These are phyloP conservation scores for Xylaria longipes DNA, from an alignment of 495 filamentous ascomycete genomes.

Conservation along the genomic window DNA sequence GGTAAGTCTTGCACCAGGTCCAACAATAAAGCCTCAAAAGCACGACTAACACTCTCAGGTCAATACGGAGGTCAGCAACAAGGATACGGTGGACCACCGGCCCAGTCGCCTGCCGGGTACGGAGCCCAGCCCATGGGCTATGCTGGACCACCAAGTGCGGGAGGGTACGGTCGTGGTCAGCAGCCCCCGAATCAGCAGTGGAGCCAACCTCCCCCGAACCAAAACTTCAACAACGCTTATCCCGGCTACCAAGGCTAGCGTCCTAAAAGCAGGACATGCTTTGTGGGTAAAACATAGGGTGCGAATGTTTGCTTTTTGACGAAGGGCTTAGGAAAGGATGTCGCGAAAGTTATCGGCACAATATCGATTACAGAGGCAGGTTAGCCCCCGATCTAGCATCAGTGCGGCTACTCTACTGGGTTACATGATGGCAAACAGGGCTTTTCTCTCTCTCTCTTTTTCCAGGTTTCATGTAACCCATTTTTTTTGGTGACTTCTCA, in stretches of 20 bases:
- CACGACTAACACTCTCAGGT: slow-evolving; percentile 40
- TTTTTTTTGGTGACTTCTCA: slow-evolving; percentile 32
- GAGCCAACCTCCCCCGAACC: slow-evolving; percentile 65
- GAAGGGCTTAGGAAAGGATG: slow-evolving; percentile 20
- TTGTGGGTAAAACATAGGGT: slow-evolving; percentile 4
- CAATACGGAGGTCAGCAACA: slow-evolving; percentile 61
- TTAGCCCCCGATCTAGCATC: slow-evolving; percentile 20
- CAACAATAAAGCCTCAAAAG: slow-evolving; percentile 30
- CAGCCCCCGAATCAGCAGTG: slow-evolving; percentile 75
- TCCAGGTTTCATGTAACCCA: slow-evolving; percentile 33
- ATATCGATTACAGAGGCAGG: slow-evolving; percentile 18
- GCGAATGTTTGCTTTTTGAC: slow-evolving; percentile 17
- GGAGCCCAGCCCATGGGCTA: slow-evolving; percentile 68
- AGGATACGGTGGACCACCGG: slow-evolving; percentile 58
- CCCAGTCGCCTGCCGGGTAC: slow-evolving; percentile 65
- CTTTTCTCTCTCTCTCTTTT: slow-evolving; percentile 33
- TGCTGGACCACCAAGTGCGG: slow-evolving; percentile 71
- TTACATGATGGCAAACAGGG: slow-evolving; percentile 31
- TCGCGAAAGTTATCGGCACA: slow-evolving; percentile 14
- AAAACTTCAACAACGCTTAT: slow-evolving; percentile 66
- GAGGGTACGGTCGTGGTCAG: slow-evolving; percentile 84
- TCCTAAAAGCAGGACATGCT: neutral
- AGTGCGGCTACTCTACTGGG: slow-evolving; percentile 29
- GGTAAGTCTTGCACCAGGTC: slow-evolving; percentile 67
- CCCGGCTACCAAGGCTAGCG: slow-evolving; percentile 64